Base-by-base conservation (phyloP, 345 rosid species). In the Salix suchowensis region DNA sequence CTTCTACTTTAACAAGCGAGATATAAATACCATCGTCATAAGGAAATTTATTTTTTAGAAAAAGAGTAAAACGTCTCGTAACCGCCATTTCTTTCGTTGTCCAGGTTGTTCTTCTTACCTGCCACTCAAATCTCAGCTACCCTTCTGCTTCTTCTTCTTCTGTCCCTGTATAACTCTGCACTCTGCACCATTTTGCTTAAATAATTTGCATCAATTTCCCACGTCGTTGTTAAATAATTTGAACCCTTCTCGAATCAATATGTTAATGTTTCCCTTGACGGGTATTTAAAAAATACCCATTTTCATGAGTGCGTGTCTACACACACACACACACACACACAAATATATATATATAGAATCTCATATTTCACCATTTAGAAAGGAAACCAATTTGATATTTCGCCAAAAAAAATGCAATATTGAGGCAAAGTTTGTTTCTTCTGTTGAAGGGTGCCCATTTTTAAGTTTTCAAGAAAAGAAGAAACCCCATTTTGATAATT, bases 101-200 rank as follows among this genome's bases (percentile, higher is more conserved):
- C 71, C 50, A 67, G 71, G 71, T 67, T 67, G 71, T 66, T 34
- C 24, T 7, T 19, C 24, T 36, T 13, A 67, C 71, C 71, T 19
- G 71, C 39, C 71, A 67, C 39, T 67, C 71, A 67, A 67, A 24
- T 12, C 71, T 6, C 12, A 67, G 26, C 28, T 36, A 36, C 48
- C 48, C 11, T 67, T 67, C 70, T 67, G 37, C 70, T 67, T 37
- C 40, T 65, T 34, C 69, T 34, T 13, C 11, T 34, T 30, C n/a
- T 61, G 11, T 7, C 14, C 23, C 65, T 40, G 2, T 9, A 54
- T n/a, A 21, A 54, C 21, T 54, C 21, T 54, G 23, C 60, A 54
- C 60, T 54, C 60, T 19, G 24, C 60, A 54, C 60, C 60, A 54
- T 54, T 54, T 7, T 21, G 60, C 60, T 54, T 19, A 40, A 2